These are phyloP conservation scores for Setaria italica DNA, from an alignment of 202 grass and related monocot genomes.

Conservation along the genomic window DNA sequence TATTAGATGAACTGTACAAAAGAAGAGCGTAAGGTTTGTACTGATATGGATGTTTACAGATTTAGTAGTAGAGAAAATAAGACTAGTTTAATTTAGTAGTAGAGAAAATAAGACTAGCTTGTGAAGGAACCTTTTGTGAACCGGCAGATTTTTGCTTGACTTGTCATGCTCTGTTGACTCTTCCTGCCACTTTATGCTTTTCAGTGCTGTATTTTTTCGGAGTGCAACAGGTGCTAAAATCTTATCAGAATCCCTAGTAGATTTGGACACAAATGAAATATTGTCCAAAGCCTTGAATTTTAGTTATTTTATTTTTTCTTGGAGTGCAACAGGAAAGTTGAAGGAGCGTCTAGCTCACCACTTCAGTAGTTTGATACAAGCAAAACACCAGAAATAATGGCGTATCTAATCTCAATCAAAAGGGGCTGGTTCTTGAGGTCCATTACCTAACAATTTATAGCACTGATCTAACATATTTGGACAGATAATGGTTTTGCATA, in stretches of 20 bases:
- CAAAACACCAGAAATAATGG: neutral
- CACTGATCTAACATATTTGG: no score
- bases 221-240: conserved; percentile 4
- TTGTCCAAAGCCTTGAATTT: conserved; percentile 21
- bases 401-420: neutral
- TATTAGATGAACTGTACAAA: conserved; percentile 52
- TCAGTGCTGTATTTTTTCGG: neutral
- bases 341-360: neutral
- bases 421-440: neutral
- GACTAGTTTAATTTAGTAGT: neutral
- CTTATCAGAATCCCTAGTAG: conserved; percentile 19
- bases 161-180: conserved; percentile 13
- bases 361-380: neutral
- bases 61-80: conserved; percentile 37
- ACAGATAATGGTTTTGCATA: no score
- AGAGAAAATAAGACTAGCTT: conserved; percentile 36
- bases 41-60: conserved; percentile 34
- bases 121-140: conserved; percentile 19
- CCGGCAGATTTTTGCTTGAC: neutral
- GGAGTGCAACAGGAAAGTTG: no score
- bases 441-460: neutral
- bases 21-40: conserved; percentile 30
- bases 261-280: conserved; percentile 53
- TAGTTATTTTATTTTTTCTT: neutral
- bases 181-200: neutral